Conservation (phyloP, 345 rosid genomes). For the Citrus unshiu region DNA sequence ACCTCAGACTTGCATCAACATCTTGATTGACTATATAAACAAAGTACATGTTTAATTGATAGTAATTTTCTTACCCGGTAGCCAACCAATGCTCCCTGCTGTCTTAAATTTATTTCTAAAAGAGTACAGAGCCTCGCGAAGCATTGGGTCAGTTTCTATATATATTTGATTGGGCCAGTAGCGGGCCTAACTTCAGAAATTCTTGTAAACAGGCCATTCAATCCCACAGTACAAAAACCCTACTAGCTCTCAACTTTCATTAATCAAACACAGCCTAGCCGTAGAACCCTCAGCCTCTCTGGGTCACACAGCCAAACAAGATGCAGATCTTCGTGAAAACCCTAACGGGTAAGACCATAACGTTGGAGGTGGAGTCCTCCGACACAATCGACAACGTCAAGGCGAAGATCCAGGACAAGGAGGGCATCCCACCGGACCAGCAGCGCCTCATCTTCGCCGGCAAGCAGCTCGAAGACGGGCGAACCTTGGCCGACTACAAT, state of each 20-base stretch:
- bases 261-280: slow-evolving; percentile 10
- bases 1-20: too few species aligned
- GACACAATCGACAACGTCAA: slow-evolving; percentile 71
- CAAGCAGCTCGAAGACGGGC: slow-evolving; percentile 62
- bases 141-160: not conserved
- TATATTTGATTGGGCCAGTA: not conserved
- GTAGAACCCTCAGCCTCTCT: not conserved
- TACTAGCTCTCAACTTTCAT: not conserved
- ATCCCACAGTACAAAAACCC: not conserved
- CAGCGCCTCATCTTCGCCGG: slow-evolving; percentile 74
- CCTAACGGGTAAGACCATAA: slow-evolving; percentile 74
- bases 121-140: not conserved
- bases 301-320: slow-evolving; percentile 1
- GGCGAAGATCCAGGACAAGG: slow-evolving; percentile 76
- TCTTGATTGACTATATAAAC: too few species aligned
- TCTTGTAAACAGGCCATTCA: not conserved
- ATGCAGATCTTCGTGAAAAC: slow-evolving; percentile 86
- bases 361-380: slow-evolving; percentile 64
- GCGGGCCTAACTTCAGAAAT: not conserved
- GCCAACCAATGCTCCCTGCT: too few species aligned
- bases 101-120: too few species aligned
- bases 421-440: slow-evolving; percentile 62
- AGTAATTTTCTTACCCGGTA: too few species aligned
- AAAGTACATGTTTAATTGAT: too few species aligned
- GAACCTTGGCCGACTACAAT: slow-evolving; percentile 51